Evolutionary conservation across 768 basidiomycete genomes (phyloP), one percentile per base, ranked within the genome.

Genomic region (Podaxis sp.): DNA sequence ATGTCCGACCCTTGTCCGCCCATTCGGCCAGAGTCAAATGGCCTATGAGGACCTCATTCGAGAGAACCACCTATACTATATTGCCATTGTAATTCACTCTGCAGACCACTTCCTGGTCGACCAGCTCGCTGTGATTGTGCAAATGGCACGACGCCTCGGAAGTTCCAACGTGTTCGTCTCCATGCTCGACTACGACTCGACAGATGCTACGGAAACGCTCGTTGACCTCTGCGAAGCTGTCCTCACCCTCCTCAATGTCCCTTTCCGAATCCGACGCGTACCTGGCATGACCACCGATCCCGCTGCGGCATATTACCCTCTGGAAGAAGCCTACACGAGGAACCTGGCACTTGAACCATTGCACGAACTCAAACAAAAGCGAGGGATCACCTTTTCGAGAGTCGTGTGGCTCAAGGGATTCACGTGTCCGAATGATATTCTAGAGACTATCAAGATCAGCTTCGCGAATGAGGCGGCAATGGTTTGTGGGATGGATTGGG

Each of bases 401-500:
- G 97, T 99, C 40, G 85, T 99, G 51, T 99, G 97, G 97, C 82
- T 99, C 65, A 99, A 98, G 71, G 97, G 97, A 0, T 99, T 99
- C 74, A 98, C 97, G 0, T 99, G 97, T 72, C 97, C 97, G 2
- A 96, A 95, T 70, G 97, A 99, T 73, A 95, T 99, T 53, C 80
- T 99, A 57, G 97, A 99, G 76, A 96, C 92, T 24, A 87, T 99
- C 72, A 88, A 95, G 66, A 90, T 98, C 64, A 93, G 91, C 72
- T 82, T 90, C 67, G 84, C 84, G 36, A 99, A 99, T 71, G 87
- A 95, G 67, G 97, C 97, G 2, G 93, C 95, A 0, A 94, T 99
- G 93, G 95, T 98, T 1, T 99, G 97, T 71, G 96, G 96, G n/a
- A 99, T 99, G 96, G 97, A 99, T 71, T 99, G 97, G 97, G 96